phyloP scores from a whole-genome alignment of 805 yeast species.

The Suhomyces prunicola region DNA sequence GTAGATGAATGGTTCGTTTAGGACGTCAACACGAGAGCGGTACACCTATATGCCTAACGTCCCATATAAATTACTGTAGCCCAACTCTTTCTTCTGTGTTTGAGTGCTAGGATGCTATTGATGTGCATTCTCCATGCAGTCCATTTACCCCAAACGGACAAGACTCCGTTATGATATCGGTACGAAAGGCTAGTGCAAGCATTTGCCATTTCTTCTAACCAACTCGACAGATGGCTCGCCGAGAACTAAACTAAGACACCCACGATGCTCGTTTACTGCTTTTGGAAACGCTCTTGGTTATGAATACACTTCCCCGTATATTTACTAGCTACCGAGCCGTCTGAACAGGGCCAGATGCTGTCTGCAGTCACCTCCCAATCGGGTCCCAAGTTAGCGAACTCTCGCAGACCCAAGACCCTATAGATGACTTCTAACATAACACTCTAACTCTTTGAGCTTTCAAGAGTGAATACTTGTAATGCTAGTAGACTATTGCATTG shows the following conservation, averaged over 20 bases:
- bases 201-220: not conserved
- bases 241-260: not conserved
- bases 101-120: too few relatives aligned
- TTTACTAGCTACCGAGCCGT: not conserved
- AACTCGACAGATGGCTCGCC: not conserved
- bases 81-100: too few relatives aligned
- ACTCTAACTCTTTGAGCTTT: too few relatives aligned
- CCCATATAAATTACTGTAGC: too few relatives aligned
- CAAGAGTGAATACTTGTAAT: too few relatives aligned
- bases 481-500: too few relatives aligned
- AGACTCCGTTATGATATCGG: not conserved
- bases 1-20: not conserved
- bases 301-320: not conserved
- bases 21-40: too few relatives aligned
- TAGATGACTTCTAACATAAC: not conserved
- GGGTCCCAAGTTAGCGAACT: not conserved
- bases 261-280: not conserved
- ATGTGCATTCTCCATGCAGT: not conserved
- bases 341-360: not conserved
- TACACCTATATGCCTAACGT: too few relatives aligned
- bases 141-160: not conserved
- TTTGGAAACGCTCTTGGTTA: not conserved
- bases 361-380: not conserved
- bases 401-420: not conserved
- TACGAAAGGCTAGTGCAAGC: not conserved